Percentiles rank a stretch among this genome's conserved stretches.
Evolutionary conservation across 169 alveolate species (phyloP).

Genomic region (Eimeria sp.): DNA sequence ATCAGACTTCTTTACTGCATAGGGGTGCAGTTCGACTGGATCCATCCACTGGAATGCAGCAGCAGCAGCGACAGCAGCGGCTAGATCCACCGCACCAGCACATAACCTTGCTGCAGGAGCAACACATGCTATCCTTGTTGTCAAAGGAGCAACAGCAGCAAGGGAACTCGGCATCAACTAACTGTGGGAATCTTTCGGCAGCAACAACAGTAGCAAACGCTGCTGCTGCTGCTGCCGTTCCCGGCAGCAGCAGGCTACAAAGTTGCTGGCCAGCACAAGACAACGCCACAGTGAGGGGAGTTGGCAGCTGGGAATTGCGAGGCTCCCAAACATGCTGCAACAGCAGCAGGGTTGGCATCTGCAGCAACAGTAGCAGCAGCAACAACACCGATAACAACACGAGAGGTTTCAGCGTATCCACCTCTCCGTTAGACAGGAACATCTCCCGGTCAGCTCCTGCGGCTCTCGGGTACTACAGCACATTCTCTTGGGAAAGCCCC

Average conservation of each 20-base stretch:
- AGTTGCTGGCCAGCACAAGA: not conserved
- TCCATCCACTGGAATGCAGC: not conserved
- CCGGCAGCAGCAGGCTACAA: constrained; percentile 8
- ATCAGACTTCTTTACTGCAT: not conserved
- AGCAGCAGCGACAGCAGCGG: constrained; percentile 39
- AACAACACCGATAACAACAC: not conserved
- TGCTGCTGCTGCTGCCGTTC: constrained; percentile 4
- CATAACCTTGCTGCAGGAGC: constrained; percentile 9
- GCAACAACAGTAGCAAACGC: not conserved
- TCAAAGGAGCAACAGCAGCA: constrained; percentile 55
- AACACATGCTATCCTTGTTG: not conserved
- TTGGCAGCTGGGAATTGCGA: not conserved
- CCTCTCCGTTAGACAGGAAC: constrained; percentile 1
- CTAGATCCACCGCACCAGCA: constrained; percentile 31
- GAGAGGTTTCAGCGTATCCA: not conserved
- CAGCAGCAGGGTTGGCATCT: constrained; percentile 42
- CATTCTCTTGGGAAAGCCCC: not conserved
- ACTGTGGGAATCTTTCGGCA: not conserved
- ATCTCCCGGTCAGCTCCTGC: constrained; percentile 45
- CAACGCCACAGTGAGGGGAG: constrained; percentile 14
- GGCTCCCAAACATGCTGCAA: constrained; percentile 29
- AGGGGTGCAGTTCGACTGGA: not conserved
- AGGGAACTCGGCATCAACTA: not conserved
- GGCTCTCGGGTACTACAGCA: not conserved
- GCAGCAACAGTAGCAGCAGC: constrained; percentile 23